Percentiles rank a stretch among this genome's conserved stretches.
Evolutionary conservation across 257 asterid genomes (phyloP).

Genomic region (Solanum chiquidenum): DNA sequence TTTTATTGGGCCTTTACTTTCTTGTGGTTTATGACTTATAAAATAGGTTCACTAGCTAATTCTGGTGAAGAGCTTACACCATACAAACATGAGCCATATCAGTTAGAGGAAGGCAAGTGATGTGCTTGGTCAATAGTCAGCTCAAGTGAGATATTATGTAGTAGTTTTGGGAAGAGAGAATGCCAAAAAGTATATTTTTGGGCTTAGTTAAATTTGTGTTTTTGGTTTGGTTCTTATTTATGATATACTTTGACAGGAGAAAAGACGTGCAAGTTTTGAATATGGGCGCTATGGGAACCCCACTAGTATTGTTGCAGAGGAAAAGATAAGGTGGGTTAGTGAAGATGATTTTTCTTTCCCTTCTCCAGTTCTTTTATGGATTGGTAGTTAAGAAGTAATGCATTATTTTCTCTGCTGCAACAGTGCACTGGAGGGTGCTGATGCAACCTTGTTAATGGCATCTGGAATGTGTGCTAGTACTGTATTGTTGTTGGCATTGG

Average conservation of each 20-base stretch:
- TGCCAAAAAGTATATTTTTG: neutral
- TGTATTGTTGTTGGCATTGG: constrained; percentile 69
- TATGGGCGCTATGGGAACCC: constrained; percentile 91
- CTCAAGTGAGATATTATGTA: neutral
- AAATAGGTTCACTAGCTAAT: neutral
- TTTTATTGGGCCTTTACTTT: neutral
- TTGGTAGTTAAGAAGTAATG: neutral
- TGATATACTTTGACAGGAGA: constrained; percentile 47
- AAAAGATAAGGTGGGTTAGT: constrained; percentile 62
- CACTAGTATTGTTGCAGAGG: constrained; percentile 76
- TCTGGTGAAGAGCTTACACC: neutral
- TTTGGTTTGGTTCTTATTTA: neutral
- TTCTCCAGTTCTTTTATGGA: neutral
- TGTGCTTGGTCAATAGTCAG: neutral
- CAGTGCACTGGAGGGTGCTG: constrained; percentile 98
- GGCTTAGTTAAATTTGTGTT: neutral
- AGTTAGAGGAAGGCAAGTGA: neutral
- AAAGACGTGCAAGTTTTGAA: constrained; percentile 66
- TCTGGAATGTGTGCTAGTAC: constrained; percentile 96
- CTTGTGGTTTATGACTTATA: neutral
- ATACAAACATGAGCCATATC: neutral
- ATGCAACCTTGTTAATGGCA: constrained; percentile 66
- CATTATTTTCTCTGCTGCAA: constrained; percentile 9
- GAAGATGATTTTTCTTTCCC: neutral
- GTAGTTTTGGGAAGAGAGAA: neutral